phyloP scores from a whole-genome alignment of 1,284 basidiomycete genomes.

The Cronartium quercuum region DNA sequence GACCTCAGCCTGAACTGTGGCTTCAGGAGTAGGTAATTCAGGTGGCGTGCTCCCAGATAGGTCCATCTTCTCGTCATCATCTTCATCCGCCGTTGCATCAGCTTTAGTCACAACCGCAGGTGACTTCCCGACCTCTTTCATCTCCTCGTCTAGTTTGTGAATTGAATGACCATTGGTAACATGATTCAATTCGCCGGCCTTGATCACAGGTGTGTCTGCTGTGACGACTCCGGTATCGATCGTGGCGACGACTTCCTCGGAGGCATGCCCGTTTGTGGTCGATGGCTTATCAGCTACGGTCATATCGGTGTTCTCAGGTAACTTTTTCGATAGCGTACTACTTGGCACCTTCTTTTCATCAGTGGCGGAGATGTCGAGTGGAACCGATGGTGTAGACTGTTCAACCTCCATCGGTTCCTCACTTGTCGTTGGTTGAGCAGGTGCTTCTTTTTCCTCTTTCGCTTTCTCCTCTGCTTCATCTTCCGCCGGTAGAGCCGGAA shows the following conservation, averaged over 20 bases:
- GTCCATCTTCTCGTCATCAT: background rate
- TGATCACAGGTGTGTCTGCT: background rate
- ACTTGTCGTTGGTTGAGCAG: background rate
- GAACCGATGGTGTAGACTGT: background rate
- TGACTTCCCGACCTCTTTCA: background rate
- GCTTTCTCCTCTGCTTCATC: background rate
- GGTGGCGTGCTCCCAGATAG: background rate
- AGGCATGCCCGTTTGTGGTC: background rate
- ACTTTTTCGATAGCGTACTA: background rate
- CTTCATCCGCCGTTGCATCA: background rate
- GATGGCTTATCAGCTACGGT: slow-evolving; percentile 4
- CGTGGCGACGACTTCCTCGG: background rate
- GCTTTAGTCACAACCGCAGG: background rate
- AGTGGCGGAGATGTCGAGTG: background rate
- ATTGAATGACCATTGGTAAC: background rate
- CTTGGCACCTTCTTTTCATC: slow-evolving; percentile 2
- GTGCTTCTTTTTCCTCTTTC: background rate
- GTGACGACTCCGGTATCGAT: background rate
- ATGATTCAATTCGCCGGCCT: background rate
- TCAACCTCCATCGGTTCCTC: background rate
- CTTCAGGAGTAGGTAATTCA: background rate
- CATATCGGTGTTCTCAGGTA: background rate
- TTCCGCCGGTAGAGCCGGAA: background rate
- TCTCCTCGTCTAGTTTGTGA: background rate
- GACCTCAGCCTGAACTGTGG: background rate